Base-by-base conservation (phyloP, 2,329 filamentous ascomycete genomes). In the Zasmidium angulare region DNA sequence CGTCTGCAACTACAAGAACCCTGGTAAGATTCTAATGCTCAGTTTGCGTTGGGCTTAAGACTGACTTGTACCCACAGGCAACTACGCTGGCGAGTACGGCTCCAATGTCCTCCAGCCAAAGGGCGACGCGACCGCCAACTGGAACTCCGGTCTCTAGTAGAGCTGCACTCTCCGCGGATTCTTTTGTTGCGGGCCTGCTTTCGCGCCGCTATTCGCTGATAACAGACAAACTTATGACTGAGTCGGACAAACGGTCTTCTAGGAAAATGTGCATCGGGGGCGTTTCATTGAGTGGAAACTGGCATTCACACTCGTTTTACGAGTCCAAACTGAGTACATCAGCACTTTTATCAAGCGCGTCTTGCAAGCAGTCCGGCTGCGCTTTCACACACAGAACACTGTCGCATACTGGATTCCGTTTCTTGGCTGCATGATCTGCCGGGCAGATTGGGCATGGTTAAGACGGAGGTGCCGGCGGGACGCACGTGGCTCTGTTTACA, bases 1-100 rank as follows among this genome's bases (percentile, higher is more conserved):
- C 26, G 91, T 96, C 70, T 96, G 91, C 87, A 93, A 96, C 84
- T 96, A 96, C 80, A 79, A 78, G 66, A 82, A 86, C 62, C 78
- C 86, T 63, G 91, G 90, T 90, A 85, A 76, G 85, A 43, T 53
- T 7, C 9, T n/a, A n/a, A n/a, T n/a, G n/a, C n/a, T n/a, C n/a
- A n/a, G n/a, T n/a, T n/a, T n/a, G n/a, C n/a, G n/a, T n/a, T n/a
- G n/a, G n/a, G n/a, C n/a, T n/a, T n/a, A n/a, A n/a, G n/a, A n/a
- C n/a, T n/a, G n/a, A n/a, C n/a, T n/a, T n/a, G n/a, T n/a, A n/a
- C n/a, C n/a, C n/a, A n/a, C 64, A 82, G 83, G 84, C 53, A 88
- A 88, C 76, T 78, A 81, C 55, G 76, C 67, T 14, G 79, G 78
- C 60, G 73, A 82, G 67, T 88, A 85, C 67, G 80, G 64, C 53